phyloP scores from a whole-genome alignment of 2,329 filamentous ascomycete genomes.

The Hypoxylon sp. region DNA sequence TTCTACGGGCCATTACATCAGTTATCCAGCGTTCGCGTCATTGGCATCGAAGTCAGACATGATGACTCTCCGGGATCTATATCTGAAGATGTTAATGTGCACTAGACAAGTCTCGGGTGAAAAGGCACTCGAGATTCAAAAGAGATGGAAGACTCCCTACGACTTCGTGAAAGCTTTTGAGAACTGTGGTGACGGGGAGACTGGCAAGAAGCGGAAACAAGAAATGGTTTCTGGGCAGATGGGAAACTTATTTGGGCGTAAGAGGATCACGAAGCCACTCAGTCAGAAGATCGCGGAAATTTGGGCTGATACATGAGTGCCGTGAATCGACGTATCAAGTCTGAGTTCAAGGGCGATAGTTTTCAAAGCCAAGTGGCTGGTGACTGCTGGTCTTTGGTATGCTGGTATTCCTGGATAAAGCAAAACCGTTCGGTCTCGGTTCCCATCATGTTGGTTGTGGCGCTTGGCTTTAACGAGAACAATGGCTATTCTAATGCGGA shows the following conservation, averaged over 20 bases:
- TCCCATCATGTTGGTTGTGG: neutral
- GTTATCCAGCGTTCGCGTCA: constrained; percentile 77
- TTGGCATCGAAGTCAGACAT: constrained; percentile 81
- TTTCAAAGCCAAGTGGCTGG: too few relatives aligned
- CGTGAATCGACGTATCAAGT: neutral
- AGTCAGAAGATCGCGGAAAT: constrained; percentile 79
- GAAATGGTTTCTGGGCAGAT: constrained; percentile 72
- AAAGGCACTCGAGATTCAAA: constrained; percentile 84
- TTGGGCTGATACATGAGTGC: constrained; percentile 68
- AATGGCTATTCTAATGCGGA: neutral
- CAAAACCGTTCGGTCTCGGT: neutral
- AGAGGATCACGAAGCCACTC: constrained; percentile 74
- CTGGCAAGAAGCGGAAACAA: constrained; percentile 67
- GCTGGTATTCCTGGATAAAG: neutral
- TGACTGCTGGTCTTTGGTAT: neutral
- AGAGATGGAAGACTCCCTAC: constrained; percentile 79
- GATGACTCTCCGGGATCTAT: constrained; percentile 80
- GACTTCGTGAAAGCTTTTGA: constrained; percentile 79
- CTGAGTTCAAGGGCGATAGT: too few relatives aligned
- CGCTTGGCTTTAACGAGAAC: neutral
- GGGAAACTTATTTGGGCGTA: constrained; percentile 71
- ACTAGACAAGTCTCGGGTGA: constrained; percentile 80
- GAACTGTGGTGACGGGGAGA: constrained; percentile 62
- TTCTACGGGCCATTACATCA: constrained; percentile 69
- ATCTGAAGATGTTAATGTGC: constrained; percentile 89